A percentile compares a stretch with the other conserved stretches of the same genome.
Evolutionary conservation across 371 early-diverging fungal genomes (phyloP).

Genomic region (Umbelopsis sp.): DNA sequence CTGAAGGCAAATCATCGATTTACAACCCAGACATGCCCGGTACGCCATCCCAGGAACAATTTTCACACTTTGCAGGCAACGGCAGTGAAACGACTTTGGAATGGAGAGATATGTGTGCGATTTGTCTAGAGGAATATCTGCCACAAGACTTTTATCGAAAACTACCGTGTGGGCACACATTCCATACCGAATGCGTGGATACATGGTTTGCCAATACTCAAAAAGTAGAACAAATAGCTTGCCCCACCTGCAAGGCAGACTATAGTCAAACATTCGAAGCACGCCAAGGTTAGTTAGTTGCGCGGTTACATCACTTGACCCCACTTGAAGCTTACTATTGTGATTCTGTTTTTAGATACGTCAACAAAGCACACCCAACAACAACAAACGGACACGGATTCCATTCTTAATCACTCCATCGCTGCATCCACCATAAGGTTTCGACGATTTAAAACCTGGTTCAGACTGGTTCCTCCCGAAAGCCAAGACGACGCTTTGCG

Average conservation of each 20-base stretch:
- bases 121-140: constrained; percentile 8
- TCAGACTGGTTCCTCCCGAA: background rate
- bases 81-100: background rate
- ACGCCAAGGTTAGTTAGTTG: background rate
- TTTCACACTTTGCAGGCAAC: background rate
- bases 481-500: background rate
- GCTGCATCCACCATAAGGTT: constrained; percentile 3
- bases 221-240: constrained; percentile 13
- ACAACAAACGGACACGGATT: background rate
- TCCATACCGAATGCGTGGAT: constrained; percentile 11
- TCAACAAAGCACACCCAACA: background rate
- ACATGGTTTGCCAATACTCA: constrained; percentile 7
- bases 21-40: background rate
- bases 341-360: background rate
- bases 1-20: too few relatives aligned
- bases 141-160: constrained; percentile 8
- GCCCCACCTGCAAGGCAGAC: constrained; percentile 11
- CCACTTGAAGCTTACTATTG: background rate
- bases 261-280: constrained; percentile 7
- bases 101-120: constrained; percentile 11
- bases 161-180: background rate
- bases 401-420: background rate
- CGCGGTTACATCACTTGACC: background rate
- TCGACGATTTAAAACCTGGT: constrained; percentile 10
- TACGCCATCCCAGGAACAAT: background rate